Evolutionary conservation across 2,329 filamentous ascomycete genomes (phyloP), one percentile per base, ranked within the genome.

Genomic region (Alternaria panax): DNA sequence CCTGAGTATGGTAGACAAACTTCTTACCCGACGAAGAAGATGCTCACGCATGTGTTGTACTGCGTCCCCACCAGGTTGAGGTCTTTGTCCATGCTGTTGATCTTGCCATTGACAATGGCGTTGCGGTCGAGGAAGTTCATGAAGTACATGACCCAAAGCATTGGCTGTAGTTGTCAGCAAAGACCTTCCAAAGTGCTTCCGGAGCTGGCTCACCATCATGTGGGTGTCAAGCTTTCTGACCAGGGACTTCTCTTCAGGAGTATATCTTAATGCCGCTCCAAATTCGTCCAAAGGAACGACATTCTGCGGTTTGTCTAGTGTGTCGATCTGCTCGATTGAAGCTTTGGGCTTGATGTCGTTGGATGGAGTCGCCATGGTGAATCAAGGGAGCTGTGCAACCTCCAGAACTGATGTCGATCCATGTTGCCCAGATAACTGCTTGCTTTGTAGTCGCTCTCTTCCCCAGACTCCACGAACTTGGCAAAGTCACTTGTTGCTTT

Each of bases 61-160:
- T 89, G 80, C 45, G 88, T 86, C 1, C 85, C 87, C 16, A 56
- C 46, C 54, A 77, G 64, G 4, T 62, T 32, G 7, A 71, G 56
- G 4, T 68, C 63, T 12, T 60, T 62, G 16, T 63, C 65, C 14
- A 75, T 57, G 18, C 71, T 69, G 51, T 76, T 71, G 32, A 80
- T 73, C 18, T 72, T 73, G 51, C 69, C 80, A 81, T 86, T 88
- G 22, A 87, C 86, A 57, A 90, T 88, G 72, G 89, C 88, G 73
- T 88, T 88, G 14, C 86, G 81, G 66, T 89, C 87, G 28, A 88
- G 81, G 41, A 76, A 77, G 42, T 76, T 78, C 42, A 78, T 20
- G 70, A 66, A 45, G 38, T 68, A 70, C 65, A 69, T 68, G 20
- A 66, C 27, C 62, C 62, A 66, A n/a, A 65, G 54, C 28, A 63